Conservation (phyloP, 2,329 filamentous ascomycete genomes). For the Beauveria sp. region DNA sequence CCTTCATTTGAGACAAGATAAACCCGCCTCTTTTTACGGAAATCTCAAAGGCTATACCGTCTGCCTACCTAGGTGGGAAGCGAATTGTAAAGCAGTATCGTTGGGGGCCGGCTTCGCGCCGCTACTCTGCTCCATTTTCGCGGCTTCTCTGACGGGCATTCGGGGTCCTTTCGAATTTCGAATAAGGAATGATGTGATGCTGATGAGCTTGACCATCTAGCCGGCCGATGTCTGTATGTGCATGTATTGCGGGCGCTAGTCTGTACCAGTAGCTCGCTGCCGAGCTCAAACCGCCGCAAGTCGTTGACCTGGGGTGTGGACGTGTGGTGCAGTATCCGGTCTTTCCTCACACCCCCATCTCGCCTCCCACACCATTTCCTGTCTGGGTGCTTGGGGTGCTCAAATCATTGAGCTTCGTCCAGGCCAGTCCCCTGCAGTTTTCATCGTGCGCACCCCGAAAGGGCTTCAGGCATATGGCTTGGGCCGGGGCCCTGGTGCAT, state of each 20-base stretch:
- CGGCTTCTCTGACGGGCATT: not conserved
- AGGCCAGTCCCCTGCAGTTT: constrained; percentile 6
- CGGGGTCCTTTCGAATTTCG: not conserved
- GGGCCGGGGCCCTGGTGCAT: constrained; percentile 3
- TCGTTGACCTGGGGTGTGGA: not conserved
- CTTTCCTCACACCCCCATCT: constrained; percentile 3
- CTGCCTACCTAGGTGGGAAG: too few relatives aligned
- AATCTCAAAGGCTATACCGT: too few relatives aligned
- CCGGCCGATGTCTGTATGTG: not conserved
- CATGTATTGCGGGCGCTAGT: not conserved
- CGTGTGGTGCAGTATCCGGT: constrained; percentile 6
- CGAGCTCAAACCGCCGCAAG: not conserved
- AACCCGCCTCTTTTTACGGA: not conserved
- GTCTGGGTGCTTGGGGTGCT: not conserved
- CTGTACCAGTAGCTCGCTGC: not conserved
- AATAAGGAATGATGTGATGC: not conserved
- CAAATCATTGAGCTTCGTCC: constrained; percentile 1
- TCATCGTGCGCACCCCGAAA: constrained; percentile 6
- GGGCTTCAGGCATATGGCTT: not conserved
- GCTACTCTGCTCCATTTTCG: not conserved
- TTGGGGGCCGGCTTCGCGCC: constrained; percentile 2
- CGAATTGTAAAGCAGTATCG: not conserved
- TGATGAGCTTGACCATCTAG: not conserved
- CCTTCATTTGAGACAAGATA: not conserved
- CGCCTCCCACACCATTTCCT: constrained; percentile 10